Conservation (phyloP, 257 asterid genomes). For the Linderniella brevidens region DNA sequence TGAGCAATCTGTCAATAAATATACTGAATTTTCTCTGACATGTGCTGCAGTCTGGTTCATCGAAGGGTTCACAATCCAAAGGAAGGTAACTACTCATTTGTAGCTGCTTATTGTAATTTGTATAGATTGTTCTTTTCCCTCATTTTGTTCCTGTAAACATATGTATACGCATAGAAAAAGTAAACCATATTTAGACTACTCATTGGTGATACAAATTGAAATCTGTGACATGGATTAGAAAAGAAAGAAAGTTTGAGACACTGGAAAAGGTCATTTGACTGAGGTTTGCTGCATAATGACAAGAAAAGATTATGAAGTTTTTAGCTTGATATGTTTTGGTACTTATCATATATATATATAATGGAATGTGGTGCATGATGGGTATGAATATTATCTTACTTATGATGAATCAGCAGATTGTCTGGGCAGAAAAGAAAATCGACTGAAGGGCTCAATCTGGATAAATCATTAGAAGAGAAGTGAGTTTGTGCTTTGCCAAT, state of each 20-base stretch:
- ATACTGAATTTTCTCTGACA: slow-evolving; percentile 14
- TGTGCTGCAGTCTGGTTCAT: slow-evolving; percentile 49
- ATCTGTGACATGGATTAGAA: too few relatives aligned
- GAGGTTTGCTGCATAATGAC: too few relatives aligned
- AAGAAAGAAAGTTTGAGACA: too few relatives aligned
- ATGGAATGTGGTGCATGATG: too few relatives aligned
- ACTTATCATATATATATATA: too few relatives aligned
- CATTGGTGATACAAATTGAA: too few relatives aligned
- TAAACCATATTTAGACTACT: too few relatives aligned
- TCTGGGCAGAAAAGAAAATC: slow-evolving; percentile 37
- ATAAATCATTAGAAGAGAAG: slow-evolving; percentile 31
- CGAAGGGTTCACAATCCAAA: slow-evolving; percentile 31
- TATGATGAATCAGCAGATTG: slow-evolving; percentile 31
- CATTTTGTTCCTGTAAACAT: too few relatives aligned
- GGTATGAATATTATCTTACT: slow-evolving; percentile 5
- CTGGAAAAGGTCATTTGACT: too few relatives aligned
- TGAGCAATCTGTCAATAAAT: slow-evolving; percentile 7
- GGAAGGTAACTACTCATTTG: slow-evolving; percentile 39
- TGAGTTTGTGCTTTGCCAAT: slow-evolving; percentile 23
- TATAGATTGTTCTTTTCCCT: background rate
- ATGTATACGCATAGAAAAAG: too few relatives aligned
- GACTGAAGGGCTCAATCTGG: slow-evolving; percentile 25
- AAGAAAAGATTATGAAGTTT: too few relatives aligned
- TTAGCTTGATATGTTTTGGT: too few relatives aligned
- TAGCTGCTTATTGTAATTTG: background rate